Conservation (phyloP, 257 asterid species). For the Pogostemon cablin region DNA sequence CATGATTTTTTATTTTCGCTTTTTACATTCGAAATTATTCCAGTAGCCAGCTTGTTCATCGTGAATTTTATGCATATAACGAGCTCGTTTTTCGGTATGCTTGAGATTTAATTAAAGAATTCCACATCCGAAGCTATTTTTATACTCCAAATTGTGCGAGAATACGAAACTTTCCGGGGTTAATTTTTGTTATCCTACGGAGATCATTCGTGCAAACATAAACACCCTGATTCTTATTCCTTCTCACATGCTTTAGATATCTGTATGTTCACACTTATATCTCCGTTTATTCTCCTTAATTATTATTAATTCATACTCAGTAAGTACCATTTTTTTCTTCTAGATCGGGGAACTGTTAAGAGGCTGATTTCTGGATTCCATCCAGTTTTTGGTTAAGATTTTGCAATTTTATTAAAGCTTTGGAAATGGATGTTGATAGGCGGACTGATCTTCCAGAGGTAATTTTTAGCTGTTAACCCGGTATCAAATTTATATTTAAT, state of each 20-base stretch:
- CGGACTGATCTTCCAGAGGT: constrained; percentile 42
- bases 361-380: constrained; percentile 33
- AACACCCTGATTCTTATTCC: constrained; percentile 2
- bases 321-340: constrained; percentile 10
- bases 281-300: constrained; percentile 20
- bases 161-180: constrained; percentile 12
- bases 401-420: constrained; percentile 25
- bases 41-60: constrained; percentile 26
- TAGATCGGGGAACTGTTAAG: constrained; percentile 25
- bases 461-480: constrained; percentile 4
- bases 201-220: constrained; percentile 9
- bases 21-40: not conserved
- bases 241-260: constrained; percentile 21
- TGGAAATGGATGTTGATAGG: constrained; percentile 39
- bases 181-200: constrained; percentile 18
- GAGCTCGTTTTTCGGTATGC: constrained; percentile 21
- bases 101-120: constrained; percentile 11
- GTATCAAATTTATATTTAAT: constrained; percentile 17
- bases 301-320: not conserved
- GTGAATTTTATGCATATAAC: constrained; percentile 12
- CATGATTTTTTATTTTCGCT: constrained; percentile 8
- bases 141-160: constrained; percentile 17
- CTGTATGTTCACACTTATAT: not conserved
- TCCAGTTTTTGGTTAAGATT: constrained; percentile 3
- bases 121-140: constrained; percentile 30